These are phyloP conservation scores for Flueggea neowawraea DNA, from an alignment of 441 rosid genomes.

Conservation along the genomic window DNA sequence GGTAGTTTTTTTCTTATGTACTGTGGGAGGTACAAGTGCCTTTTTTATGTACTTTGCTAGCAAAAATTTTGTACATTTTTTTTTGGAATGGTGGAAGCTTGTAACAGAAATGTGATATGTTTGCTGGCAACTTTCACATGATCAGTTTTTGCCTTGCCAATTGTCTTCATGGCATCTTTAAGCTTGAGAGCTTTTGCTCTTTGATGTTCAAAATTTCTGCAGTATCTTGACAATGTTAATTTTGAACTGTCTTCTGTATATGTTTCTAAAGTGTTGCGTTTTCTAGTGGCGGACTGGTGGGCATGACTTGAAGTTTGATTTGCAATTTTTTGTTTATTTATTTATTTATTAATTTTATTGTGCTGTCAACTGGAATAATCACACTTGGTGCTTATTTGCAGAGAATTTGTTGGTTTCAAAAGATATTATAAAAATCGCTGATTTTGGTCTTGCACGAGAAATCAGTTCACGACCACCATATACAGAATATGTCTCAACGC, in stretches of 20 bases:
- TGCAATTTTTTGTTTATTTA: not conserved
- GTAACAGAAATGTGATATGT: too few species aligned
- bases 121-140: too few species aligned
- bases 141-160: too few species aligned
- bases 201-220: too few species aligned
- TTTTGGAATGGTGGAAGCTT: too few species aligned
- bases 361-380: not conserved
- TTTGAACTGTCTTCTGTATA: too few species aligned
- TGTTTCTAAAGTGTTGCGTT: too few species aligned
- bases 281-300: too few species aligned
- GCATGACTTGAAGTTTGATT: too few species aligned
- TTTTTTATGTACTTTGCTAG: not conserved
- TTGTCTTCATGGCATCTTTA: too few species aligned
- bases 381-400: not conserved
- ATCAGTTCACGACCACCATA: constrained; percentile 80
- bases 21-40: not conserved
- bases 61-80: not conserved
- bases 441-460: constrained; percentile 97
- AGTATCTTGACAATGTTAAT: too few species aligned
- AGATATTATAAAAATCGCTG: constrained; percentile 83
- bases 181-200: too few species aligned
- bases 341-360: not conserved
- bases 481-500: constrained; percentile 92
- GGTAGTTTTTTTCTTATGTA: constrained; percentile 31
- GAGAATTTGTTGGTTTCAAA: constrained; percentile 83